Percentiles rank a stretch among this genome's conserved stretches.
Conservation (phyloP, 2,329 filamentous ascomycete species). For the Cladophialophora bantiana region DNA sequence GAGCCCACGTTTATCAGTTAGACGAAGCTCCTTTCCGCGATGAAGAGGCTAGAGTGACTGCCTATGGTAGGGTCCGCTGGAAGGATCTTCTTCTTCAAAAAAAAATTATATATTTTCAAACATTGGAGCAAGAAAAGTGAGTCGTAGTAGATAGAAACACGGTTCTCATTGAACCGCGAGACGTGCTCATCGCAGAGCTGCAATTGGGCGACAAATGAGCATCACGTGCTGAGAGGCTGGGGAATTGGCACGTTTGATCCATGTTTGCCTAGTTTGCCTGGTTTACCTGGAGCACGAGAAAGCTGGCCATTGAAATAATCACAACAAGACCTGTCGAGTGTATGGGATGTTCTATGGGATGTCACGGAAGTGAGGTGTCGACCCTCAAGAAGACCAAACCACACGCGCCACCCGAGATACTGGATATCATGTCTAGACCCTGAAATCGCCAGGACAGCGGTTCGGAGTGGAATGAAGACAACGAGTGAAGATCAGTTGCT, state of each 20-base stretch:
- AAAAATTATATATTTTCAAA: background rate
- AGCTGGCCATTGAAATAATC: background rate
- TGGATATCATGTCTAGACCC: too few relatives aligned
- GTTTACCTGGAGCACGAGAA: background rate
- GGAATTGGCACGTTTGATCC: background rate
- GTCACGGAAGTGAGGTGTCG: background rate
- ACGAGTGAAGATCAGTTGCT: too few relatives aligned
- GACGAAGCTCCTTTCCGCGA: background rate
- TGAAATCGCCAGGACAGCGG: too few relatives aligned
- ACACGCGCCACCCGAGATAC: too few relatives aligned
- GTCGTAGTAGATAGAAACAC: background rate
- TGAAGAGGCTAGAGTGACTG: background rate
- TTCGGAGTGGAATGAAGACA: too few relatives aligned
- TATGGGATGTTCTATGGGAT: too few relatives aligned
- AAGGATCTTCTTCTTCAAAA: background rate
- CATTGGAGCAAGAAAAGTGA: background rate
- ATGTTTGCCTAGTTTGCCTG: constrained; percentile 6
- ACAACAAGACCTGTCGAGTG: background rate
- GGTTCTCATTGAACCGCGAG: background rate
- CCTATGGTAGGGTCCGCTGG: background rate
- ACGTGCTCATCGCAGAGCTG: background rate
- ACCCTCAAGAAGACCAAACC: background rate
- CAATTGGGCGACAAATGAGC: background rate
- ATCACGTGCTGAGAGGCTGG: background rate
- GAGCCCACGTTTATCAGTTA: background rate